Conservation (phyloP, 768 basidiomycete species). For the Boletus eberwhitei region DNA sequence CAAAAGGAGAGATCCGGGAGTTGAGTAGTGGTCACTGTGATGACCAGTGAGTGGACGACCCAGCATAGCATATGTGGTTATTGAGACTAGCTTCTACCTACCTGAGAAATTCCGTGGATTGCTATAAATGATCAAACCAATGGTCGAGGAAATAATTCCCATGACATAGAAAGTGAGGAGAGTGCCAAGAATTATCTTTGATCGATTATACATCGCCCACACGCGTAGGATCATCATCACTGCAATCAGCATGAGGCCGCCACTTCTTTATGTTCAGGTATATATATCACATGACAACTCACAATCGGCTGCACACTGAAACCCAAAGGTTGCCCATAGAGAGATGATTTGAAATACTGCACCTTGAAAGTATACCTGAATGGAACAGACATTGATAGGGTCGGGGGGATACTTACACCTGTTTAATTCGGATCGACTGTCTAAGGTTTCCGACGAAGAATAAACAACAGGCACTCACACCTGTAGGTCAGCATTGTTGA, state of each 20-base stretch:
- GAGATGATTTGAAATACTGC: not conserved
- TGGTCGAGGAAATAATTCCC: not conserved
- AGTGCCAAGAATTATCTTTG: not conserved
- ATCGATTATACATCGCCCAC: slow-evolving; percentile 14
- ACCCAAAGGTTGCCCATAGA: not conserved
- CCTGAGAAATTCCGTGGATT: not conserved
- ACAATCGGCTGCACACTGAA: not conserved
- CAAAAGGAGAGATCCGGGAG: not conserved
- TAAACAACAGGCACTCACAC: not conserved
- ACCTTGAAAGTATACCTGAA: not conserved
- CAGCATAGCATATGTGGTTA: not conserved
- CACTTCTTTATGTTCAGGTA: not conserved
- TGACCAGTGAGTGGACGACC: not conserved
- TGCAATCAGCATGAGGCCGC: not conserved
- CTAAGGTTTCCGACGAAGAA: not conserved
- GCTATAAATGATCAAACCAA: not conserved
- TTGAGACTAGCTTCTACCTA: not conserved
- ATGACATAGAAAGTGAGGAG: not conserved
- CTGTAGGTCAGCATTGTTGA: not conserved
- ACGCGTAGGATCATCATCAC: slow-evolving; percentile 5
- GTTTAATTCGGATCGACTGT: not conserved
- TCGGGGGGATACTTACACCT: not conserved
- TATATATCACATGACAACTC: not conserved
- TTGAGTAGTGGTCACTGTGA: not conserved
- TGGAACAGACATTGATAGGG: too few species aligned